These are phyloP conservation scores for Actinomortierella wolfii DNA, from an alignment of 371 early-diverging fungal species.

Conservation along the genomic window DNA sequence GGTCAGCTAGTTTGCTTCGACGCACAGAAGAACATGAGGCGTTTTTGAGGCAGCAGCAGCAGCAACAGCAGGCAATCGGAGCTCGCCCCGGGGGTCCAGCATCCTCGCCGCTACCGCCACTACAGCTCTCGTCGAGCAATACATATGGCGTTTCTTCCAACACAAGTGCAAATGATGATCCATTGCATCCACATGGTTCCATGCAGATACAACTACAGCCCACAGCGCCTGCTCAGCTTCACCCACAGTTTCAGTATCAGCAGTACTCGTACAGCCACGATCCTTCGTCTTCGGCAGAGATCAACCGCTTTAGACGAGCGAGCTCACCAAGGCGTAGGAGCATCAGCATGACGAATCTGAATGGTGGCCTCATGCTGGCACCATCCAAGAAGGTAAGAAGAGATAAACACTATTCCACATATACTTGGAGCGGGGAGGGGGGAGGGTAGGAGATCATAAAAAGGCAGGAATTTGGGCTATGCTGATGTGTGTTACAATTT, in stretches of 20 bases:
- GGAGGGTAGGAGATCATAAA: no score
- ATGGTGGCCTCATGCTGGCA: slow-evolving; percentile 36
- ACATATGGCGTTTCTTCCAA: no score
- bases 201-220: no score
- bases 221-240: slow-evolving; percentile 12
- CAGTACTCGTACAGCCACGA: slow-evolving; percentile 35
- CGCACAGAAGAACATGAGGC: slow-evolving; percentile 29
- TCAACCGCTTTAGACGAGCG: slow-evolving; percentile 32
- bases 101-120: slow-evolving; percentile 2
- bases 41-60: slow-evolving; percentile 18
- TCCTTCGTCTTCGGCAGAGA: slow-evolving; percentile 13
- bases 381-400: slow-evolving; percentile 39
- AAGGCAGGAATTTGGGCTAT: no score
- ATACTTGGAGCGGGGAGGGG: no score
- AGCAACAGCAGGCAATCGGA: slow-evolving; percentile 7
- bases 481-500: no score
- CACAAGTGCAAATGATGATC: no score
- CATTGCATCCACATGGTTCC: no score
- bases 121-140: no score
- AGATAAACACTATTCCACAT: not conserved
- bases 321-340: slow-evolving; percentile 43
- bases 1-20: slow-evolving; percentile 30
- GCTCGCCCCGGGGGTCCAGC: slow-evolving; percentile 6
- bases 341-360: slow-evolving; percentile 45
- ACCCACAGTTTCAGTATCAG: slow-evolving; percentile 18